Evolutionary conservation across 2,329 filamentous ascomycete species (phyloP), one percentile per base, ranked within the genome.

Genomic region (Beauveria bassiana): DNA sequence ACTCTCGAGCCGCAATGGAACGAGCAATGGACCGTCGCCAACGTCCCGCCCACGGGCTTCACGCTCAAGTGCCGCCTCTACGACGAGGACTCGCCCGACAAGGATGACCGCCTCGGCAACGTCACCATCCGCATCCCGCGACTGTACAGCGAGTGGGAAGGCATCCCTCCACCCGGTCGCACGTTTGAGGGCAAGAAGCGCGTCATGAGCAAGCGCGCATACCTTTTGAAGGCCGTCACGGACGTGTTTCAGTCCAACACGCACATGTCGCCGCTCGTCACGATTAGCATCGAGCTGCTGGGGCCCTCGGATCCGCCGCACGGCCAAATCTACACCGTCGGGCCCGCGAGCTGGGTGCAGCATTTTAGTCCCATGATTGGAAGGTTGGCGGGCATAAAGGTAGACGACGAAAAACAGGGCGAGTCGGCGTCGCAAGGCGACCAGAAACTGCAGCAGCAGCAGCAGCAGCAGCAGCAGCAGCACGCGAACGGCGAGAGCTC

Each of bases 351-450:
- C 53, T 96, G 86, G 84, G 87, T 89, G 65, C 90, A 90, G 67
- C 93, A 97, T 72, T 93, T 88, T 70, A 96, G 90, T 65, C 91
- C 93, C 3, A 83, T 97, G 78, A 91, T 97, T 64, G 93, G 93
- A 3, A 84, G 91, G 50, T 75, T 97, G 60, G 82, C 88, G 3
- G 90, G 91, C 3, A 86, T 85, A 14, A 90, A 88, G 70, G 84
- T 88, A 70, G 43, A 61, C 5, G 22, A 42, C 42, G 38, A 43
- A 9, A 82, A 85, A 70, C 76, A 79, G 71, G 78, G 88, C 68
- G 80, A 86, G 68, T 72, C 80, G 51, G 64, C 62, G 31, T 68
- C 62, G 22, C 64, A 26, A 6, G 31, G 62, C 16, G 53, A 24
- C 52, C 24, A 55, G 10, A 40, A 45, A 18, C 61, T 62, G 52